A percentile compares a stretch with the other conserved stretches of the same genome.
phyloP scores from a whole-genome alignment of 441 rosid genomes.

The Populus hybrid region DNA sequence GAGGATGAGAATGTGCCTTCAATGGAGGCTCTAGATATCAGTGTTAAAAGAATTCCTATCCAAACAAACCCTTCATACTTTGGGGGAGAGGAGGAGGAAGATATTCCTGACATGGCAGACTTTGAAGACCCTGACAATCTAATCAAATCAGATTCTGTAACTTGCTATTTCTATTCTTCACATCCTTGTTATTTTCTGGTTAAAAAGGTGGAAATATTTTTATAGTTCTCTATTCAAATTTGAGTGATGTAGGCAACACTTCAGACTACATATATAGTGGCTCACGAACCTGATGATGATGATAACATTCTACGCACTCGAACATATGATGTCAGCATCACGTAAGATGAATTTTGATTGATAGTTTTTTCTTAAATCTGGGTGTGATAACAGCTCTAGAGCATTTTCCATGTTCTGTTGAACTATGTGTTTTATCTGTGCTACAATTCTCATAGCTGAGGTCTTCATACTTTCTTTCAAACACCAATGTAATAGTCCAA shows the following conservation, averaged over 20 bases:
- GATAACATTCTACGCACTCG: conserved; percentile 90
- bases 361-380: background rate
- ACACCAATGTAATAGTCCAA: background rate
- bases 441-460: background rate
- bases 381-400: background rate
- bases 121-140: conserved; percentile 72
- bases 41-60: conserved; percentile 40
- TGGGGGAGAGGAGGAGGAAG: conserved; percentile 83
- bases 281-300: conserved; percentile 75
- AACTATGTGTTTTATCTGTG: background rate
- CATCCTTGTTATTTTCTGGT: background rate
- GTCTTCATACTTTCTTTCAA: background rate
- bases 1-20: conserved; percentile 91
- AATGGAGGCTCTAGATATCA: conserved; percentile 73
- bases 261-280: conserved; percentile 61
- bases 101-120: conserved; percentile 93
- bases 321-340: conserved; percentile 97
- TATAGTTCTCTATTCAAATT: background rate
- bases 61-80: conserved; percentile 75
- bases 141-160: conserved; percentile 73
- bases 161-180: conserved; percentile 16
- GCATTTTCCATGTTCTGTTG: background rate
- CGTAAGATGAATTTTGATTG: conserved; percentile 53
- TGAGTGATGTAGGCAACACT: conserved; percentile 71
- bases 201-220: background rate